Conservation (phyloP, 805 yeast species). For the Pichia deserticola region DNA sequence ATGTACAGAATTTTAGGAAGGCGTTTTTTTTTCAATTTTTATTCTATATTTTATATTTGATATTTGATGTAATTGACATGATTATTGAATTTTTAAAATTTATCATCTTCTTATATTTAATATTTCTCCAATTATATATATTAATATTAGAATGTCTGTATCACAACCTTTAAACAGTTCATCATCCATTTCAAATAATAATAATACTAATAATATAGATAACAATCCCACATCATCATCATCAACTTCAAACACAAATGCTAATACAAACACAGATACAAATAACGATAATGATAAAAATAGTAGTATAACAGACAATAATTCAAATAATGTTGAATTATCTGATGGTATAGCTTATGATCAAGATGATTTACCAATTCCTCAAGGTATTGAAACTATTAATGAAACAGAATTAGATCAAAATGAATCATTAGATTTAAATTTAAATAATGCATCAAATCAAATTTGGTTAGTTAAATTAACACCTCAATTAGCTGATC, state of each 20-base stretch:
- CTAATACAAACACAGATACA: no score
- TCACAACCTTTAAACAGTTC: no score
- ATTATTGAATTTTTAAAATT: no score
- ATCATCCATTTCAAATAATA: no score
- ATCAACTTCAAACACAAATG: no score
- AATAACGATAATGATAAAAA: not conserved
- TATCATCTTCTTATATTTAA: no score
- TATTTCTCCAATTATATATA: no score
- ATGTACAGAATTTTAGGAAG: not conserved
- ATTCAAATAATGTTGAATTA: constrained; percentile 8
- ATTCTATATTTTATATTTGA: not conserved
- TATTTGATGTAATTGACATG: no score
- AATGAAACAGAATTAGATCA: constrained; percentile 31
- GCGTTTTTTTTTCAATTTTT: not conserved
- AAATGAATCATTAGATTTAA: constrained; percentile 71
- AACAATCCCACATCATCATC: no score
- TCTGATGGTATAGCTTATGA: constrained; percentile 20
- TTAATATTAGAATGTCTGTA: no score
- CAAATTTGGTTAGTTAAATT: constrained; percentile 90
- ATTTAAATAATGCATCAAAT: constrained; percentile 50
- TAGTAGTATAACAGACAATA: not conserved
- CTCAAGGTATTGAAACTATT: constrained; percentile 30
- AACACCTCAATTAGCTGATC: constrained; percentile 78
- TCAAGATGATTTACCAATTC: constrained; percentile 27
- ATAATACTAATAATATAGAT: no score